phyloP scores from a whole-genome alignment of 441 rosid genomes.

The Syzygium syzygioides region DNA sequence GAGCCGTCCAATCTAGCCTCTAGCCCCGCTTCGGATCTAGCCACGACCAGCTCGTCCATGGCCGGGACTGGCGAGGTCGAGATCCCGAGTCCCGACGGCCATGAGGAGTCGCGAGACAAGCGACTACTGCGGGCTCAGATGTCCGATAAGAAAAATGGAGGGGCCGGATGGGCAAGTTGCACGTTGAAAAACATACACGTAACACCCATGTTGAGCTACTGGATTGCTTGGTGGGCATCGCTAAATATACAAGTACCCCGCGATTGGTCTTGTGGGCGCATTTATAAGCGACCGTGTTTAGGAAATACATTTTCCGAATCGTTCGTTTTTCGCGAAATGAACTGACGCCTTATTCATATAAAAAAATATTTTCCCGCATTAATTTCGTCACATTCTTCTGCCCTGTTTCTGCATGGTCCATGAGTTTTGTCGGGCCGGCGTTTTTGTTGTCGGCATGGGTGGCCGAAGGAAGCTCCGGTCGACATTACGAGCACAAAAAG shows the following conservation, averaged over 20 bases:
- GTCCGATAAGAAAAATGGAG: too few species aligned
- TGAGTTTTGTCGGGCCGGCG: background rate
- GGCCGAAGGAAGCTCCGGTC: background rate
- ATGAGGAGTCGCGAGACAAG: too few species aligned
- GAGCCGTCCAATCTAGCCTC: too few species aligned
- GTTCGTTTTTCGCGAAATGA: accelerated
- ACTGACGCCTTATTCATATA: background rate
- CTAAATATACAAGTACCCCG: too few species aligned
- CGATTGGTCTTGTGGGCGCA: background rate
- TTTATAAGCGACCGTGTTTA: background rate
- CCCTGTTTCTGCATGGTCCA: background rate
- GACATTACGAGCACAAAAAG: background rate
- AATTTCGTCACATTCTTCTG: background rate
- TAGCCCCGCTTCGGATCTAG: too few species aligned
- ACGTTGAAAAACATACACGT: accelerated
- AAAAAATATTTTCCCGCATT: background rate
- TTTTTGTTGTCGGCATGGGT: background rate
- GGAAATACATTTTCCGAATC: too few species aligned
- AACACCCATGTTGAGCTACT: background rate
- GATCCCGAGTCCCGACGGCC: too few species aligned
- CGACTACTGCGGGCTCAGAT: too few species aligned
- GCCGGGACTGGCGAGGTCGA: too few species aligned
- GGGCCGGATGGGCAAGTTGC: accelerated
- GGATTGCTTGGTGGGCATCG: background rate
- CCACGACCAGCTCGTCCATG: too few species aligned